Percentiles rank a stretch among this genome's conserved stretches.
phyloP scores from a whole-genome alignment of 192 early-diverging fungal species.

The Helicostylum pulchrum region DNA sequence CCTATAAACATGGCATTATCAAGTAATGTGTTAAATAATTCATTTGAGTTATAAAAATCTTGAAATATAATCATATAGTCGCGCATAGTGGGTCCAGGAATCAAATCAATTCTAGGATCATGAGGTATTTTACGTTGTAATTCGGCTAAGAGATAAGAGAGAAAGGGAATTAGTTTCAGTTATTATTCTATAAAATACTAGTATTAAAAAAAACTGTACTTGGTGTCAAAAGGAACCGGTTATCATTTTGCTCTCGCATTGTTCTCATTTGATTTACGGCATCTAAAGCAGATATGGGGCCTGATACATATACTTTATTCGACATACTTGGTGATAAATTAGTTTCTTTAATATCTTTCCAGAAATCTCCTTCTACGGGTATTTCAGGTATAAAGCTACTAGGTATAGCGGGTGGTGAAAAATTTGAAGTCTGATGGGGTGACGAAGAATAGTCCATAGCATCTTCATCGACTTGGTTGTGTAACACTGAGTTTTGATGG shows the following conservation, averaged over 20 bases:
- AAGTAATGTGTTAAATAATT: conserved; percentile 21
- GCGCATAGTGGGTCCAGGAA: conserved; percentile 24
- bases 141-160: conserved; percentile 11
- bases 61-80: conserved; percentile 29
- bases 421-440: not conserved
- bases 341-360: conserved; percentile 1
- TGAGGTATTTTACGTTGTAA: conserved; percentile 26
- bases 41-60: conserved; percentile 31
- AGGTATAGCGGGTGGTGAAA: no score
- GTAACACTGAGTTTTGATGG: not conserved
- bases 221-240: conserved; percentile 15
- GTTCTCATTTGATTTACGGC: conserved; percentile 18
- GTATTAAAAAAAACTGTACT: conserved; percentile 14
- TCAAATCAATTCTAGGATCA: conserved; percentile 25
- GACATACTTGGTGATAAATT: not conserved
- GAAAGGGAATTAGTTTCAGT: not conserved
- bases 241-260: not conserved
- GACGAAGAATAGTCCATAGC: not conserved
- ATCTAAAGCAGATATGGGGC: conserved; percentile 27
- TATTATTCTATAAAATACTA: not conserved
- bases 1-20: conserved; percentile 26
- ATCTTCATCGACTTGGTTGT: not conserved
- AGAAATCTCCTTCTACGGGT: conserved; percentile 9
- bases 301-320: conserved; percentile 1
- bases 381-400: not conserved